Evolutionary conservation across 106 monocot species (phyloP), one percentile per base, ranked within the genome.

Genomic region (Phalaenopsis aphrodite): DNA sequence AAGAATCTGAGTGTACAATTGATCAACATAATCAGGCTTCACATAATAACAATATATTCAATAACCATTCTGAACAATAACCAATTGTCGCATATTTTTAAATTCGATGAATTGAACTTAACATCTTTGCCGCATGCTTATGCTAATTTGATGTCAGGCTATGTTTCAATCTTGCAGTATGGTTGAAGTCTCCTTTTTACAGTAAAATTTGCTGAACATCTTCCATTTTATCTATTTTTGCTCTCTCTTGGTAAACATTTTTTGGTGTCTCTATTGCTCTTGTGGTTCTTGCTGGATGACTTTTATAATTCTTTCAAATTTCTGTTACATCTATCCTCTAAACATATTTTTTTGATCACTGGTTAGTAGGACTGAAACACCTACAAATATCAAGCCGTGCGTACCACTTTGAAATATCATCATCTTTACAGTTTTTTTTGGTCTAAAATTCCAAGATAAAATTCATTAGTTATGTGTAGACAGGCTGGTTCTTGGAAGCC

Each of bases 401-500:
- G 2, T 65, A 8, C 23, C 7, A 10, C 24, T 23, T 65, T 65
- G 64, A 65, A 65, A 65, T 65, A 6, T 24, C 24, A 24, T 39
- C 69, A 38, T 39, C 14, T 69, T 69, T 65, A 65, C 64, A 23
- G 6, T 65, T 65, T 2, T 8, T 39, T 69, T 5, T 15, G 69
- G 69, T 38, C 39, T 69, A 39, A 69, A 69, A 69, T 39, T 69
- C 21, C 38, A 37, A 69, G 7, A 69, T 76, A 77, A 65, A 55
- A 48, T 78, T 80, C 55, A 49, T 47, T 81, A 79, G 75, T 45
- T 79, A 41, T 64, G 52, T 76, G 24, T 82, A 89, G 89, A 84
- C 56, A 19, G 89, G 87, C 19, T 76, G 58, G 36, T 87, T 89
- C 65, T 23, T 87, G 78, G 83, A 89, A 77, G 89, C 87, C 56